These are phyloP conservation scores for Silybum marianum DNA, from an alignment of 129 eudicot genomes.

Conservation along the genomic window DNA sequence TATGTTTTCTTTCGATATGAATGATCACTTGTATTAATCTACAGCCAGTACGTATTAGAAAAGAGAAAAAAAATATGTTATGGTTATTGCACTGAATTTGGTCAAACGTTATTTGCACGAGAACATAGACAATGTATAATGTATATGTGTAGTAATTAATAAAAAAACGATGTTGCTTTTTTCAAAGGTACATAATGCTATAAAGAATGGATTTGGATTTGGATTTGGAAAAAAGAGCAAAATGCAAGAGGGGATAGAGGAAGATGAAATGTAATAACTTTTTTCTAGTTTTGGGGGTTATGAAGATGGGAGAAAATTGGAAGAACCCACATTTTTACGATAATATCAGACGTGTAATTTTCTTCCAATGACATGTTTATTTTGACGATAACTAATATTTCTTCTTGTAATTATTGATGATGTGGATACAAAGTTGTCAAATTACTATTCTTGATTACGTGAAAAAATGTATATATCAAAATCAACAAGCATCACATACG, in stretches of 20 bases:
- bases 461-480: no score
- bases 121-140: no score
- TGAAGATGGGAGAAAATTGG: no score
- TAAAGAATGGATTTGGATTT: neutral
- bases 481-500: neutral
- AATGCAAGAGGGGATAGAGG: neutral
- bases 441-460: neutral
- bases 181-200: neutral
- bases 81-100: no score
- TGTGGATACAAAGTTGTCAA: neutral
- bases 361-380: neutral
- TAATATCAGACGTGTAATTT: neutral
- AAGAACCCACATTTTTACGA: neutral
- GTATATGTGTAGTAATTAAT: no score
- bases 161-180: neutral
- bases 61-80: no score
- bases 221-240: no score
- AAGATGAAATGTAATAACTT: neutral
- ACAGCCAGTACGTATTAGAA: no score
- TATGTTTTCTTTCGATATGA: no score
- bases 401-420: neutral
- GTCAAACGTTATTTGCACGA: no score
- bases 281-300: neutral
- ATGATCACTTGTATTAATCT: no score
- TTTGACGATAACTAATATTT: neutral